Evolutionary conservation across 768 basidiomycete species (phyloP), one percentile per base, ranked within the genome.

Genomic region (Pisolithus albus): DNA sequence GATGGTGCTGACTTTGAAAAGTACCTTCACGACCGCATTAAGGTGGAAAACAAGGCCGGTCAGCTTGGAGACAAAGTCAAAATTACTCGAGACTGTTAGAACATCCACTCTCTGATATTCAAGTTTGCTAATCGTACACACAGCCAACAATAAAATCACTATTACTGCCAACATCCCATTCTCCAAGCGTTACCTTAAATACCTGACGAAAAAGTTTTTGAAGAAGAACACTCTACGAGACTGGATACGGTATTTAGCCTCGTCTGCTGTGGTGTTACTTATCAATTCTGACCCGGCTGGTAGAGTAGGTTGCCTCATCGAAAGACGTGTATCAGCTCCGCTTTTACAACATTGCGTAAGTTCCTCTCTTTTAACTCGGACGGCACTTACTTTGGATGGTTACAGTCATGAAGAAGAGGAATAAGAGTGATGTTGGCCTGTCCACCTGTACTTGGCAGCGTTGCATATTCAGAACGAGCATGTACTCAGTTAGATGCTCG

Each of bases 161-260:
- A 82, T 98, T 60, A 83, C 85, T 47, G 86, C 92, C 49, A 84
- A 75, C 64, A 84, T 95, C 67, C 84, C 91, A 51, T 87, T 97
- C 74, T 97, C 95, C 47, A 98, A 98, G 76, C 82, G 91, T 52
- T 97, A 96, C 73, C 84, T 97, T 69, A 97, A 98, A 74, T 99
- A 98, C 75, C 79, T 98, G 55, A 97, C 95, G 56, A 98, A 98
- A 81, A 95, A 95, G 78, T 94, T 92, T 81, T 80, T 98, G 73
- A 98, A 98, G 82, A 96, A 96, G 83, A 93, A 94, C 75, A 74
- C 78, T 42, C 80, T 96, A 62, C 86, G 93, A 59, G 94, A 97
- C 75, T 97, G 92, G 89, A 92, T 97, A 69, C 93, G 92, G 82
- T 85, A 56, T 46, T 30, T 47, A 36, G 16, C 15, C 13, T 26